phyloP scores from a whole-genome alignment of 805 yeast genomes.

The Suhomyces sp. region DNA sequence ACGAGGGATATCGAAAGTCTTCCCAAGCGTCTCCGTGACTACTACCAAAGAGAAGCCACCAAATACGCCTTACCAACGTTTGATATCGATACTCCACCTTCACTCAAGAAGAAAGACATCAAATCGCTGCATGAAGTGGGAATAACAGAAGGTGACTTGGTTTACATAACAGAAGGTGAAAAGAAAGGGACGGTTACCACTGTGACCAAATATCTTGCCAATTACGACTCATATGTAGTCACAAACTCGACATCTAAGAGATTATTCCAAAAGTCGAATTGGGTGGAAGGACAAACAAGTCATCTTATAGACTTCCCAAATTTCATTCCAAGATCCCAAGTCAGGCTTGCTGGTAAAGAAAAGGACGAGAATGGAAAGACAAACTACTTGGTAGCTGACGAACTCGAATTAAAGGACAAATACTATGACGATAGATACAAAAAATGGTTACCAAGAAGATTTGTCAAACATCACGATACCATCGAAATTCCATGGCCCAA shows the following conservation, averaged over 20 bases:
- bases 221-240: slow-evolving; percentile 61
- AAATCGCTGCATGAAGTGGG: slow-evolving; percentile 53
- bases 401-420: slow-evolving; percentile 61
- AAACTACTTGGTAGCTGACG: slow-evolving; percentile 77
- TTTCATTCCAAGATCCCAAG: slow-evolving; percentile 55
- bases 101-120: slow-evolving; percentile 26
- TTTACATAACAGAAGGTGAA: slow-evolving; percentile 67
- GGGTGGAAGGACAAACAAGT: slow-evolving; percentile 70
- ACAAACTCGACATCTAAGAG: slow-evolving; percentile 67
- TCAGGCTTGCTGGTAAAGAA: slow-evolving; percentile 77
- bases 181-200: slow-evolving; percentile 73
- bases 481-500: slow-evolving; percentile 88
- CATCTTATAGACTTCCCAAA: slow-evolving; percentile 72
- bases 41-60: slow-evolving; percentile 19
- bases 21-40: slow-evolving; percentile 32
- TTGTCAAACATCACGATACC: slow-evolving; percentile 66
- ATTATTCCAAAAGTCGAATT: slow-evolving; percentile 68
- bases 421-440: slow-evolving; percentile 76
- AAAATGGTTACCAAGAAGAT: slow-evolving; percentile 72
- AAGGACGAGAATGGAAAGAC: slow-evolving; percentile 62
- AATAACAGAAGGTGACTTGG: slow-evolving; percentile 74
- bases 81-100: slow-evolving; percentile 17
- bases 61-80: slow-evolving; percentile 37
- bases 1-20: slow-evolving; percentile 35
- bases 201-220: slow-evolving; percentile 57